Evolutionary conservation across 306 rosid genomes (phyloP).

Genomic region (Cercis canadensis): DNA sequence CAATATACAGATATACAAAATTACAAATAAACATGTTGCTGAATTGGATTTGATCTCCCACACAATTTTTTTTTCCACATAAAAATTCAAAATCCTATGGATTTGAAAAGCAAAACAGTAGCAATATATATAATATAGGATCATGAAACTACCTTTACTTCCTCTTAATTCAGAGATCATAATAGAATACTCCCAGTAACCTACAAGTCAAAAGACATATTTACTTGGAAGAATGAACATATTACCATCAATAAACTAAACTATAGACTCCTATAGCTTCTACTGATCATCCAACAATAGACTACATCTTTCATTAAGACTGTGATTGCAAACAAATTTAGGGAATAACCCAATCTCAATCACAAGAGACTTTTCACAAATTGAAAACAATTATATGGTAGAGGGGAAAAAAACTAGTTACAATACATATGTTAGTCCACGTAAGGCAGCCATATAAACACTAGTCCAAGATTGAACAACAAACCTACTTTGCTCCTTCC

Average conservation of each 20-base stretch:
- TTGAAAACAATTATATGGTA: neutral
- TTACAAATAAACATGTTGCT: constrained; percentile 10
- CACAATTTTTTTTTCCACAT: constrained; percentile 36
- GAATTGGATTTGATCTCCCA: constrained; percentile 21
- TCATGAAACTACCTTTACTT: constrained; percentile 98
- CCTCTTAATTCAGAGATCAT: constrained; percentile 99
- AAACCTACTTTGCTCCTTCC: neutral
- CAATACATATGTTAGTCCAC: constrained; percentile 16
- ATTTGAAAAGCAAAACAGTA: constrained; percentile 49
- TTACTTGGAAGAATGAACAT: constrained; percentile 98
- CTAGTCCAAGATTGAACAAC: too few relatives aligned
- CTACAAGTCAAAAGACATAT: constrained; percentile 99
- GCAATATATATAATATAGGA: constrained; percentile 72
- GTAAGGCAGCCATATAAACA: constrained; percentile 14
- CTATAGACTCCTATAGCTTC: constrained; percentile 58
- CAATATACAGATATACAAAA: constrained; percentile 16
- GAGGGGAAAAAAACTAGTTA: constrained; percentile 6
- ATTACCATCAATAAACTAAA: constrained; percentile 75
- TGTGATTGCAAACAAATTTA: constrained; percentile 28
- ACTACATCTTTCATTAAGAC: constrained; percentile 31
- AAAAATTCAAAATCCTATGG: constrained; percentile 52
- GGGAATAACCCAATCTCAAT: constrained; percentile 9
- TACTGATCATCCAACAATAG: constrained; percentile 44
- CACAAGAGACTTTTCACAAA: neutral
- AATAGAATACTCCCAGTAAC: constrained; percentile 97